These are phyloP conservation scores for Coprinellus micaceus DNA, from an alignment of 768 basidiomycete genomes.

Conservation along the genomic window DNA sequence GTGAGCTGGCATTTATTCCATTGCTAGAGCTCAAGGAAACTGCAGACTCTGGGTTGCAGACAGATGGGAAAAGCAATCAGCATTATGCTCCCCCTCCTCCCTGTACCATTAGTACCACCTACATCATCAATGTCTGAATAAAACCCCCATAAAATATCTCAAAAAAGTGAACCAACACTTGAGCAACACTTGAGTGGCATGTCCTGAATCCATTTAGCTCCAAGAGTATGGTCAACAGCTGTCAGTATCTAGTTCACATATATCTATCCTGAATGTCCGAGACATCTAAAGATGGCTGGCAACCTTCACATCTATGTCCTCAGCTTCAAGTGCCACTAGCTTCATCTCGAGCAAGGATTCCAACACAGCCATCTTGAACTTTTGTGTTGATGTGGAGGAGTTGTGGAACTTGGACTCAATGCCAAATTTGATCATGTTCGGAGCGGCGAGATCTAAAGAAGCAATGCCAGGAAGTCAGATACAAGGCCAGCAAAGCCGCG, in stretches of 20 bases:
- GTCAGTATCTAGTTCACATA: too few relatives aligned
- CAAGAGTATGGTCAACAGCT: too few relatives aligned
- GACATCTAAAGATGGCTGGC: slow-evolving; percentile 26
- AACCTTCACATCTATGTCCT: slow-evolving; percentile 14
- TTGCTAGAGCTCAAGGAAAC: not conserved
- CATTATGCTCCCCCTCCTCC: not conserved
- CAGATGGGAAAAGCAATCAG: not conserved
- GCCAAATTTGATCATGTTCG: slow-evolving; percentile 82
- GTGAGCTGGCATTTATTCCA: not conserved
- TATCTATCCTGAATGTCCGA: too few relatives aligned
- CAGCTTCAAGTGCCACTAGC: slow-evolving; percentile 38
- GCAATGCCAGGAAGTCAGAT: too few relatives aligned
- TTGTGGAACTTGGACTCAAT: slow-evolving; percentile 85
- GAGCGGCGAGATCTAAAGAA: slow-evolving; percentile 70
- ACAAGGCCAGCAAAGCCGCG: too few relatives aligned
- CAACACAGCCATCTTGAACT: slow-evolving; percentile 59
- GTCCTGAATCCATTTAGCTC: too few relatives aligned
- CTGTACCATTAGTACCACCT: not conserved
- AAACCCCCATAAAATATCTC: too few relatives aligned
- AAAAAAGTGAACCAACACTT: too few relatives aligned
- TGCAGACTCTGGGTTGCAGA: not conserved
- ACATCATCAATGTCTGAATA: not conserved
- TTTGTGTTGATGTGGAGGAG: slow-evolving; percentile 62
- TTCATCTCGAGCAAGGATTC: slow-evolving; percentile 71
- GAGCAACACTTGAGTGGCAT: too few relatives aligned